Conservation (phyloP, 805 yeast genomes). For the Metschnikowia similis region DNA sequence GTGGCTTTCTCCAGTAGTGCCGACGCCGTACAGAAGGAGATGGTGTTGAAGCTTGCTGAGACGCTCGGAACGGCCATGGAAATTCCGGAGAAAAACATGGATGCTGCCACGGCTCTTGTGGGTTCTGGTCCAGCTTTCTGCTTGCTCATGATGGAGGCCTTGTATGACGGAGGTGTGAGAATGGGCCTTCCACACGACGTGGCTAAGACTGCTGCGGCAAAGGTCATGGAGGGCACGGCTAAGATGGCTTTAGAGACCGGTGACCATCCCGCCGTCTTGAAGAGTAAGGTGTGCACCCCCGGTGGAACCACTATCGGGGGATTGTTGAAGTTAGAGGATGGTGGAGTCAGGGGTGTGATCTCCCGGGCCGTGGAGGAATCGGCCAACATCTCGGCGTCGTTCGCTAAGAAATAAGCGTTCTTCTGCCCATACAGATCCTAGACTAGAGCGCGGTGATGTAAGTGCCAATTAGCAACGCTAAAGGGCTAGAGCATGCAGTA, state of each 20-base stretch:
- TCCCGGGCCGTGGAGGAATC: slow-evolving; percentile 89
- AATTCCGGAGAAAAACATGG: slow-evolving; percentile 89
- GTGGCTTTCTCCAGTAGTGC: slow-evolving; percentile 66
- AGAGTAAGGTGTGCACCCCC: slow-evolving; percentile 89
- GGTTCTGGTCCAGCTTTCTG: slow-evolving; percentile 98
- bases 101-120: slow-evolving; percentile 89
- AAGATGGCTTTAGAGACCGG: slow-evolving; percentile 81
- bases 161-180: slow-evolving; percentile 90
- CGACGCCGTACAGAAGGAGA: slow-evolving; percentile 37
- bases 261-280: slow-evolving; percentile 83
- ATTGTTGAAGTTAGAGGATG: slow-evolving; percentile 84
- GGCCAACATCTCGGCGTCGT: slow-evolving; percentile 67
- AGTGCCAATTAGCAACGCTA: background rate
- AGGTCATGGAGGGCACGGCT: slow-evolving; percentile 91
- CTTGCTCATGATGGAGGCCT: slow-evolving; percentile 80
- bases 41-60: slow-evolving; percentile 49
- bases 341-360: slow-evolving; percentile 82
- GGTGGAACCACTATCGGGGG: slow-evolving; percentile 99
- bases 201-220: slow-evolving; percentile 83
- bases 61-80: slow-evolving; percentile 66
- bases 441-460: background rate
- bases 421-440: background rate
- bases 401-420: slow-evolving; percentile 30
- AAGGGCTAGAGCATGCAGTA: too few relatives aligned
- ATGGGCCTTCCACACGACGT: slow-evolving; percentile 88